These are phyloP conservation scores for Pelargonium nanum DNA, from an alignment of 345 rosid species.

Conservation along the genomic window DNA sequence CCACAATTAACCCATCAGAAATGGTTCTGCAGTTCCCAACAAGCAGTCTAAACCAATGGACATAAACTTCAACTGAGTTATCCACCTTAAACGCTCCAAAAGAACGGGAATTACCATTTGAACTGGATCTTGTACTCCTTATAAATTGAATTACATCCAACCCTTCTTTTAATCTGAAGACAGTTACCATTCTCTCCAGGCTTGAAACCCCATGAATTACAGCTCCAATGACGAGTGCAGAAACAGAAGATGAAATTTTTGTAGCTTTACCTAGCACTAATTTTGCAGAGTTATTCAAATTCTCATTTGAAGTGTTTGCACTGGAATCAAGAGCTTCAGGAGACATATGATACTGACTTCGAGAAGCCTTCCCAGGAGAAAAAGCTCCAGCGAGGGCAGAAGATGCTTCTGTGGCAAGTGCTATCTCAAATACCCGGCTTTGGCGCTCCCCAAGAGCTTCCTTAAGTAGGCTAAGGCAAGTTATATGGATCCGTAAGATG, in stretches of 20 bases:
- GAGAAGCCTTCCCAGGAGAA: constrained; percentile 68
- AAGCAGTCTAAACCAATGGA: constrained; percentile 90
- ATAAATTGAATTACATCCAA: constrained; percentile 79
- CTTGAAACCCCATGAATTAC: constrained; percentile 84
- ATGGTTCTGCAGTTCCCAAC: constrained; percentile 83
- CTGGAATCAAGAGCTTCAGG: constrained; percentile 66
- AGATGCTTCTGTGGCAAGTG: constrained; percentile 87
- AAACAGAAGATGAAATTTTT: constrained; percentile 67
- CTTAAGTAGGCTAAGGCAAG: constrained; percentile 68
- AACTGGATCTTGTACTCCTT: constrained; percentile 54
- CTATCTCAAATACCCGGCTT: constrained; percentile 88
- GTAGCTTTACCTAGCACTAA: constrained; percentile 35
- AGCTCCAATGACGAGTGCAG: constrained; percentile 75
- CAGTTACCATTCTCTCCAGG: constrained; percentile 84
- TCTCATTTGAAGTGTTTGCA: constrained; percentile 34
- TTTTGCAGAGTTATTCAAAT: constrained; percentile 36
- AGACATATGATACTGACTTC: constrained; percentile 64
- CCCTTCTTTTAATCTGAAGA: constrained; percentile 73
- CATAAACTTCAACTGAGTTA: constrained; percentile 53
- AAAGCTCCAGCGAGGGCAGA: constrained; percentile 57
- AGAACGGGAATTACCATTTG: constrained; percentile 75
- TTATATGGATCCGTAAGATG: constrained; percentile 68
- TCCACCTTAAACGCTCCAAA: constrained; percentile 54
- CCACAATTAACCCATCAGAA: constrained; percentile 78
- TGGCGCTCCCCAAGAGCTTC: constrained; percentile 99